A percentile compares a stretch with the other conserved stretches of the same genome.
phyloP scores from a whole-genome alignment of 2,329 filamentous ascomycete genomes.

The Aureobasidium sp. region DNA sequence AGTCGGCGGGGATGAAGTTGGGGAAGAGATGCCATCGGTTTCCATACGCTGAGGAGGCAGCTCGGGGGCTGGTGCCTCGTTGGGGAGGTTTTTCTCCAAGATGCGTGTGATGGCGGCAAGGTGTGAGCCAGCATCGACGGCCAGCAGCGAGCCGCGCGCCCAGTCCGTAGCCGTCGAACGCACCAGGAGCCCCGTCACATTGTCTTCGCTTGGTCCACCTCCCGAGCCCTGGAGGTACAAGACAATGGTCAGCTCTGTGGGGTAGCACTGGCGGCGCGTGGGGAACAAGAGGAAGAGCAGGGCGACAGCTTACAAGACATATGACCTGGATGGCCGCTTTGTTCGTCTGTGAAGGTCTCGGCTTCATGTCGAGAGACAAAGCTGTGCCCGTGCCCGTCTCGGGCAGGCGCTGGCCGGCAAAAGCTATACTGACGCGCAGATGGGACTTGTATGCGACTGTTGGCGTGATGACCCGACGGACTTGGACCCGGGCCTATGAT shows the following conservation, averaged over 20 bases:
- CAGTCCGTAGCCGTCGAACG: slow-evolving; percentile 73
- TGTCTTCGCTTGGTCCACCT: slow-evolving; percentile 83
- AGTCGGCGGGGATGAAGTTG: slow-evolving; percentile 25
- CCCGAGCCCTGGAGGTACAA: slow-evolving; percentile 61
- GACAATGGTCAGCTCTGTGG: slow-evolving; percentile 8
- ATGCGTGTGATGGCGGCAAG: slow-evolving; percentile 78
- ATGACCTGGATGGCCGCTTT: slow-evolving; percentile 43
- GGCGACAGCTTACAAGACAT: slow-evolving; percentile 36
- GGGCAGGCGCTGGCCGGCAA: slow-evolving; percentile 6
- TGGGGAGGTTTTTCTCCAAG: slow-evolving; percentile 52
- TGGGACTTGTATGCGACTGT: background rate
- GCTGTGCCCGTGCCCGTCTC: slow-evolving; percentile 12
- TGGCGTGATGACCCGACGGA: background rate
- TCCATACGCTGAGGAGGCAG: slow-evolving; percentile 7
- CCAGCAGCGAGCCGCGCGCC: slow-evolving; percentile 74
- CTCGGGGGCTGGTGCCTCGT: slow-evolving; percentile 24
- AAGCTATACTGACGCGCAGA: background rate
- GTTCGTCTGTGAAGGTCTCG: slow-evolving; percentile 18
- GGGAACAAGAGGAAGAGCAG: slow-evolving; percentile 19
- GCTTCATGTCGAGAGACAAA: background rate
- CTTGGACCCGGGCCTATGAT: slow-evolving; percentile 1
- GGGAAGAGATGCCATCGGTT: slow-evolving; percentile 18
- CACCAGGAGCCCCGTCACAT: slow-evolving; percentile 82
- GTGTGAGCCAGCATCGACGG: slow-evolving; percentile 91
- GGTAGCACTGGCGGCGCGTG: background rate